A percentile compares a stretch with the other conserved stretches of the same genome.
Conservation (phyloP, 1,139 yeast genomes). For the Magnusiomyces magnusii region DNA sequence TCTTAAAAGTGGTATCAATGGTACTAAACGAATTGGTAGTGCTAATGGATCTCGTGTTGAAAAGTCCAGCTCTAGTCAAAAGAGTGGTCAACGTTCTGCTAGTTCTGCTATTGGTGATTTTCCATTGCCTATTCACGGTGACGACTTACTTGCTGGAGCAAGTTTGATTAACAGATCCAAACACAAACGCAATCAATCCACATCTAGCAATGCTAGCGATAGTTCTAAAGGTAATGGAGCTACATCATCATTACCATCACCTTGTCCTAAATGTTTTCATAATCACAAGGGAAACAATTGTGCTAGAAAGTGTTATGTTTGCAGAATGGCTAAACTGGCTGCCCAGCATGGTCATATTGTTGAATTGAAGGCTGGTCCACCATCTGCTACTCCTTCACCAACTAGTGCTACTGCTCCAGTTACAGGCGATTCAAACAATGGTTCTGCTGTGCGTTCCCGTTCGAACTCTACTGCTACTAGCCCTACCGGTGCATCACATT, state of each 20-base stretch:
- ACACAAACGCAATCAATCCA: neutral
- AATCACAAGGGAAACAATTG: slow-evolving; percentile 8
- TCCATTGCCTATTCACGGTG: neutral
- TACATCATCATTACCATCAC: neutral
- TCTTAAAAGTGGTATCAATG: neutral
- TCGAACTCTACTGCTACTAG: neutral
- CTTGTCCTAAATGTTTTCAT: slow-evolving; percentile 5
- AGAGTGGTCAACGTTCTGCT: neutral
- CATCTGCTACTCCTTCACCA: neutral
- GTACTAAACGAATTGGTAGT: neutral
- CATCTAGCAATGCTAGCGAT: neutral
- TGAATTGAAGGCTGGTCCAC: neutral
- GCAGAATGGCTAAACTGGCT: slow-evolving; percentile 7
- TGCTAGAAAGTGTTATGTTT: slow-evolving; percentile 6
- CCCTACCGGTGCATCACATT: neutral
- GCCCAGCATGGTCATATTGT: slow-evolving; percentile 7
- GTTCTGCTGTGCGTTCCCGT: neutral
- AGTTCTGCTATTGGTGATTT: neutral
- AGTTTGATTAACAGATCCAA: neutral
- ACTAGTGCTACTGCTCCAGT: neutral
- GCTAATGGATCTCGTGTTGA: neutral
- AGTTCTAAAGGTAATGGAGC: neutral
- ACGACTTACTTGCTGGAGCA: neutral
- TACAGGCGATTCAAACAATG: neutral
- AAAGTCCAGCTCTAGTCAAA: neutral